Evolutionary conservation across 345 rosid species (phyloP).

Genomic region (Eutrema yunnanense): DNA sequence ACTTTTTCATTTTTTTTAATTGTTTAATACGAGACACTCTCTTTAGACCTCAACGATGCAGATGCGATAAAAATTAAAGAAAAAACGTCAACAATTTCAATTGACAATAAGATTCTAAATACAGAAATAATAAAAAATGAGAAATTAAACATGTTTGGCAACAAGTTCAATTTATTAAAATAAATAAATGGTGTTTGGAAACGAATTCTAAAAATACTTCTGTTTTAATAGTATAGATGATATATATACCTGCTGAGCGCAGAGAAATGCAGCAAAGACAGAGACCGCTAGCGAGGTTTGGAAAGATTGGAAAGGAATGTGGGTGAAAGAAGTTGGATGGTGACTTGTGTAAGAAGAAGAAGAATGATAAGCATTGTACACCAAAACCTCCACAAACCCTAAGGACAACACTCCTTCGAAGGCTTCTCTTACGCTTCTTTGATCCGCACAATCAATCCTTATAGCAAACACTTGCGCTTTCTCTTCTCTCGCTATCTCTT

Average conservation of each 20-base stretch:
- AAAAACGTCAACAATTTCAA: no score
- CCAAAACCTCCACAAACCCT: conserved; percentile 83
- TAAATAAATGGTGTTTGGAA: no score
- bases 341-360: conserved; percentile 33
- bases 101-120: no score
- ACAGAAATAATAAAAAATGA: no score
- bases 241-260: conserved; percentile 67
- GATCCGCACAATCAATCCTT: conserved; percentile 84
- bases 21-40: no score
- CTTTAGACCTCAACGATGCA: no score
- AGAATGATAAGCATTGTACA: conserved; percentile 75
- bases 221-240: no score
- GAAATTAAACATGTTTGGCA: no score
- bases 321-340: conserved; percentile 52
- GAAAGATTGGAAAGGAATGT: conserved; percentile 64
- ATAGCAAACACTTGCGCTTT: conserved; percentile 93
- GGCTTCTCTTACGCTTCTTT: conserved; percentile 81
- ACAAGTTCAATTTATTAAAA: no score
- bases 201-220: no score
- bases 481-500: conserved; percentile 94
- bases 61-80: no score
- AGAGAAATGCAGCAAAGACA: conserved; percentile 65
- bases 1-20: no score
- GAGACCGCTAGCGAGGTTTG: conserved; percentile 78
- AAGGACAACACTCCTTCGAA: conserved; percentile 92